These are phyloP conservation scores for Gossypium mustelinum DNA, from an alignment of 345 rosid genomes.

Conservation along the genomic window DNA sequence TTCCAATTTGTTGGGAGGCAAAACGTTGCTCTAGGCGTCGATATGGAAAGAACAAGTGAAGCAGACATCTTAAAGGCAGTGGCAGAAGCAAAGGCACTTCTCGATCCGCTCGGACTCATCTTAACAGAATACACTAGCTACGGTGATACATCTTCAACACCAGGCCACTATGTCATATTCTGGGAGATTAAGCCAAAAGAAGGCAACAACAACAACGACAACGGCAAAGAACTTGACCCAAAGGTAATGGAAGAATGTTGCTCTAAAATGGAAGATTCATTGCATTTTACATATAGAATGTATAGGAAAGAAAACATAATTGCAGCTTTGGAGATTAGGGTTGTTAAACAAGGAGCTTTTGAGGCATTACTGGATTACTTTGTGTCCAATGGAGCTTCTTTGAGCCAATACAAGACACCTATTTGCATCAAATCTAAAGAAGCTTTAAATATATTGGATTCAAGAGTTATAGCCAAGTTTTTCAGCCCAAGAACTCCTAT, in stretches of 20 bases:
- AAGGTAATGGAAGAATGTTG: constrained; percentile 51
- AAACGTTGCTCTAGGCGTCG: constrained; percentile 46
- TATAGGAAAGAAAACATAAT: constrained; percentile 43
- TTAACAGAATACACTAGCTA: constrained; percentile 53
- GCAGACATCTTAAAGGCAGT: constrained; percentile 52
- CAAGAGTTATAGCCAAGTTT: constrained; percentile 59
- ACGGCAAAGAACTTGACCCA: constrained; percentile 23
- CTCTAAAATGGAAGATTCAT: constrained; percentile 40
- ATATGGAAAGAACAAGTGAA: constrained; percentile 55
- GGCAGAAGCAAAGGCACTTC: constrained; percentile 29
- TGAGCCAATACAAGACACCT: constrained; percentile 64
- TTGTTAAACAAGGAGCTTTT: constrained; percentile 49
- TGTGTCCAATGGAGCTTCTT: constrained; percentile 71
- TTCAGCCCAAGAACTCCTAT: constrained; percentile 37
- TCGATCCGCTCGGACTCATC: constrained; percentile 42
- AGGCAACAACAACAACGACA: neutral
- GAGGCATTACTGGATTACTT: constrained; percentile 69
- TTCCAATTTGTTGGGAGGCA: constrained; percentile 39
- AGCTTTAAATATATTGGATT: constrained; percentile 48
- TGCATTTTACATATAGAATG: constrained; percentile 42
- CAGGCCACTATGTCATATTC: constrained; percentile 56
- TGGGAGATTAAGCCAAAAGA: constrained; percentile 50
- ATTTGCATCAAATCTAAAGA: constrained; percentile 54
- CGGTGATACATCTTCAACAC: constrained; percentile 41
- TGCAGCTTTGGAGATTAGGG: constrained; percentile 28